Evolutionary conservation across 805 yeast genomes (phyloP).

Genomic region (Starmerella etchellsii): DNA sequence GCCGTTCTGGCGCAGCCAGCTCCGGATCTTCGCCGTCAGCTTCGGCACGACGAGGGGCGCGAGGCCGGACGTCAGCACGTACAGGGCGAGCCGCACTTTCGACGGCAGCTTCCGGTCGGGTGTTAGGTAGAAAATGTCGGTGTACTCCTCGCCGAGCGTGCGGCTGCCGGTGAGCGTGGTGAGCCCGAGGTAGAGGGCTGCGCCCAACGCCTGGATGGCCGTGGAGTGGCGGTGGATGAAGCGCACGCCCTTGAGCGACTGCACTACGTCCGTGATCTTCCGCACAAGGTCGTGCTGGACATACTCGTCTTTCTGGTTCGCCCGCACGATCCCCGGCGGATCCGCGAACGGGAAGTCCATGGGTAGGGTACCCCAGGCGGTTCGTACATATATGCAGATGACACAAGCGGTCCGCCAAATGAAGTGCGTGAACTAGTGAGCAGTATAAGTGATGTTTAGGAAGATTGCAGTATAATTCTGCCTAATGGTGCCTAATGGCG

Average conservation of each 20-base stretch:
- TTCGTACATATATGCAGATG: too few relatives aligned
- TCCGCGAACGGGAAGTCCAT: conserved; percentile 54
- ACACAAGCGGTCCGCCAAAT: too few relatives aligned
- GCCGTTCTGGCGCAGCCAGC: conserved; percentile 9
- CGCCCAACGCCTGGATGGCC: conserved; percentile 46
- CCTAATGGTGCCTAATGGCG: too few relatives aligned
- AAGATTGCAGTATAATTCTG: too few relatives aligned
- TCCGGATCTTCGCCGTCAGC: conserved; percentile 15
- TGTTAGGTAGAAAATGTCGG: conserved; percentile 37
- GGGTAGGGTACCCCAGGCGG: too few relatives aligned
- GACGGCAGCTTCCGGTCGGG: conserved; percentile 21
- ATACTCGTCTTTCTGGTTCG: conserved; percentile 80
- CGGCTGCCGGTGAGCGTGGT: conserved; percentile 68
- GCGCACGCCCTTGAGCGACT: conserved; percentile 38
- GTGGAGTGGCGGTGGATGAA: conserved; percentile 51
- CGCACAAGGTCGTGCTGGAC: conserved; percentile 43
- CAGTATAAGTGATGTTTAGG: too few relatives aligned
- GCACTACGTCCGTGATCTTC: conserved; percentile 45
- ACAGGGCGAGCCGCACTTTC: conserved; percentile 38
- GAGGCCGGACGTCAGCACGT: conserved; percentile 45
- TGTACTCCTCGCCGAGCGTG: conserved; percentile 90
- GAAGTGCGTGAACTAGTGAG: too few relatives aligned
- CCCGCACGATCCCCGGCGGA: conserved; percentile 78
- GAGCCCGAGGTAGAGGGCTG: conserved; percentile 49
- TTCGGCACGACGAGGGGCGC: conserved; percentile 41